phyloP scores from a whole-genome alignment of 78 protist species.

The Blattamonas nauphoetae region DNA sequence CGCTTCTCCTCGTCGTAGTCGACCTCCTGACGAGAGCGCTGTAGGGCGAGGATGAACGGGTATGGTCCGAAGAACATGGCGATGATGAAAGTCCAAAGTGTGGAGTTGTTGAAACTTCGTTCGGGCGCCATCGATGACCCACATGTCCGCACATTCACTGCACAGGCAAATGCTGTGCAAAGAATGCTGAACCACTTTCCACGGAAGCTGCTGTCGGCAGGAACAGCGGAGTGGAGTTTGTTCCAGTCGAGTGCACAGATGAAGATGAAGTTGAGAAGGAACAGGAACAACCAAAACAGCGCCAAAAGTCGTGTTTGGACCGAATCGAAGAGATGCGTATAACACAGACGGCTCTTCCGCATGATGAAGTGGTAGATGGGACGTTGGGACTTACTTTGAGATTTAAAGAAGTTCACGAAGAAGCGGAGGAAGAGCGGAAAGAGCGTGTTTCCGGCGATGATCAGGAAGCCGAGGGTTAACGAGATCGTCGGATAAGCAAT shows the following conservation, averaged over 20 bases:
- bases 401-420: not conserved
- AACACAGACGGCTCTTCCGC: slow-evolving; percentile 9
- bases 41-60: slow-evolving; percentile 1
- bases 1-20: too few relatives aligned
- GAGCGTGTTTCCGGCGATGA: slow-evolving; percentile 5
- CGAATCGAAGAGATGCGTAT: slow-evolving; percentile 12
- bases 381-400: not conserved
- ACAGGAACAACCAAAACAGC: not conserved
- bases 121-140: not conserved
- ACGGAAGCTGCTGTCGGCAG: not conserved
- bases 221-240: not conserved
- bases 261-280: not conserved
- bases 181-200: not conserved
- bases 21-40: too few relatives aligned
- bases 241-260: not conserved
- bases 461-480: slow-evolving; percentile 9
- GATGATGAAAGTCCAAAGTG: not conserved
- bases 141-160: not conserved
- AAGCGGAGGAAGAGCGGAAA: slow-evolving; percentile 13
- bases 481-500: not conserved
- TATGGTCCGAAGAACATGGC: slow-evolving; percentile 7
- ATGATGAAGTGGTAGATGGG: slow-evolving; percentile 2
- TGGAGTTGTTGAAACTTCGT: not conserved
- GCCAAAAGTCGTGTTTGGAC: not conserved
- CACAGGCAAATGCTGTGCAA: not conserved